Evolutionary conservation across 495 filamentous ascomycete species (phyloP).

Genomic region (Stereocaulon alpinum): DNA sequence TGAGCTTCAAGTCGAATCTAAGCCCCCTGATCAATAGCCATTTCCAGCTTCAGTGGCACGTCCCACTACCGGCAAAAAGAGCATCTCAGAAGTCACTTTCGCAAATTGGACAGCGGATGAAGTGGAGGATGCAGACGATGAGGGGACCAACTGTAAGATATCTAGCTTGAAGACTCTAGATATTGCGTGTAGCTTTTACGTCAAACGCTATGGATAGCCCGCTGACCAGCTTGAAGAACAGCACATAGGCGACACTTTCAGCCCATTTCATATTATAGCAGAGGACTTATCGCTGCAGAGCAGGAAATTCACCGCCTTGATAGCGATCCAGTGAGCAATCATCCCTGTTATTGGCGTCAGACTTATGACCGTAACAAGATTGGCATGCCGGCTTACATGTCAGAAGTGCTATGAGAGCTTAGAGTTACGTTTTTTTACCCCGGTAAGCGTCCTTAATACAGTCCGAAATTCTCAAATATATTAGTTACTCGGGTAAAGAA

Average conservation of each 20-base stretch:
- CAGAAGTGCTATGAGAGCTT: too few relatives aligned
- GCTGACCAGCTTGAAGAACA: neutral
- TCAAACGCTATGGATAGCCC: neutral
- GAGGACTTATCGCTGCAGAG: neutral
- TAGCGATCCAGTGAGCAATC: neutral
- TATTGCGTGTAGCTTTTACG: neutral
- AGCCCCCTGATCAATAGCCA: neutral
- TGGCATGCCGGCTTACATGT: conserved; percentile 8
- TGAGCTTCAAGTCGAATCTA: too few relatives aligned
- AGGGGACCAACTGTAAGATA: neutral
- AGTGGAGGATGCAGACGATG: neutral
- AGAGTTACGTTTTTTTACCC: too few relatives aligned
- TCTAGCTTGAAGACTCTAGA: neutral
- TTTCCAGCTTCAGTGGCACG: neutral
- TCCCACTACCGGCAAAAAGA: neutral
- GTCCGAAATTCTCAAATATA: too few relatives aligned
- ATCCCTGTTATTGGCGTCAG: neutral
- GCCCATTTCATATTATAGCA: neutral
- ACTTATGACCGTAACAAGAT: neutral
- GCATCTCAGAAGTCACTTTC: conserved; percentile 2
- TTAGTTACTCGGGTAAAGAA: too few relatives aligned
- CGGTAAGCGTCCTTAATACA: too few relatives aligned
- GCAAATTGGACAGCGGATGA: neutral
- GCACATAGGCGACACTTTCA: neutral
- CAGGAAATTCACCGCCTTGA: conserved; percentile 4